Evolutionary conservation across 768 basidiomycete genomes (phyloP), one percentile per base, ranked within the genome.

Genomic region (Russula earlei): DNA sequence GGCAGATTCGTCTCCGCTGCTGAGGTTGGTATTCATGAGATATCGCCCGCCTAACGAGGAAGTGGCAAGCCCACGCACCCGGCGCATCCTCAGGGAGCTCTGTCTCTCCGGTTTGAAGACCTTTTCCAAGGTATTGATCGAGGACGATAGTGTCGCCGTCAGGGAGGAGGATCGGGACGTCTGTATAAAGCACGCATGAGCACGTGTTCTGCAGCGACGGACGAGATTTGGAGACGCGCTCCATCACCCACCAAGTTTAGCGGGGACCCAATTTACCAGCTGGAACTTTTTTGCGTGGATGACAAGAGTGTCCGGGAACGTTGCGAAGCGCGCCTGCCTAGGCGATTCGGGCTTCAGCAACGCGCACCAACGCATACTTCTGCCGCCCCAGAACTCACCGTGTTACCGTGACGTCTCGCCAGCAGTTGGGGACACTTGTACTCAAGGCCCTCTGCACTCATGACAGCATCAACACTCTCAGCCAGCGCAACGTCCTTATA

Each of bases 241-340:
- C 8, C 36, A 4, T 15, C 31, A 41, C 81, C 17, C 59, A 91
- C 92, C 91, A 27, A 98, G 76, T 70, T 99, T 99, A 3, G 85
- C 78, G 0, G 96, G 96, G 1, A 99, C 91, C 96, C 96, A 98
- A 62, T 92, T 91, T 40, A 92, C 85, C 4, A 95, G 78, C 69
- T 93, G 89, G 74, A 96, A 97, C 64, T 95, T 95, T 66, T 88
- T 90, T 41, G 91, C 85, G 60, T 96, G 94, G 1, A 99, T 69
- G 8, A 95, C 83, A 0, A 98, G 77, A 1, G 91, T 81, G 11
- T 92, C 79, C 0, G 96, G 96, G 75, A 95, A 91, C 1, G 88
- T 86, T 0, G 87, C 79, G 63, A 98, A 88, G 29, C 78, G 80
- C 15, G 79, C 77, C 57, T 82, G 83, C 67, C 91, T 92, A 62